Conservation (phyloP, 1,139 yeast genomes). For the Scheffersomyces stambukii region DNA sequence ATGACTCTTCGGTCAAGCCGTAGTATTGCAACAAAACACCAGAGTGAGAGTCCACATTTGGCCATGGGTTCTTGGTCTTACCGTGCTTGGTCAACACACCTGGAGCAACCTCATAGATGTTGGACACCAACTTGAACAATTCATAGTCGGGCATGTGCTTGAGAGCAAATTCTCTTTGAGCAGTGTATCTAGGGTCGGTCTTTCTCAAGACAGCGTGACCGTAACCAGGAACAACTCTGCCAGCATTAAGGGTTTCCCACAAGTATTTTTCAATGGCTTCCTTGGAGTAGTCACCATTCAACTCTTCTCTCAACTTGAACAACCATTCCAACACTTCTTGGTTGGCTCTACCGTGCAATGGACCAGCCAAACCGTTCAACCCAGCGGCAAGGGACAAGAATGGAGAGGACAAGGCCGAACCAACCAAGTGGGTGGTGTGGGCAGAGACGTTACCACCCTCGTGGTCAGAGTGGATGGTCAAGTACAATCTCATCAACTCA, state of each 20-base stretch:
- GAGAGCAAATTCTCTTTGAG: constrained; percentile 94
- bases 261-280: constrained; percentile 80
- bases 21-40: constrained; percentile 97
- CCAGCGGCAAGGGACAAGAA: constrained; percentile 92
- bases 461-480: constrained; percentile 95
- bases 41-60: constrained; percentile 96
- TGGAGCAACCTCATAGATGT: constrained; percentile 94
- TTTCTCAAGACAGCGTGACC: constrained; percentile 96
- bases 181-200: constrained; percentile 97
- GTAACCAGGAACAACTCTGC: constrained; percentile 97
- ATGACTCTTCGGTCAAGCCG: constrained; percentile 91
- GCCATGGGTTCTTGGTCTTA: constrained; percentile 98
- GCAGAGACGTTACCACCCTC: constrained; percentile 99
- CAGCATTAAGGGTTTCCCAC: constrained; percentile 87
- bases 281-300: constrained; percentile 68
- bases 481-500: constrained; percentile 88
- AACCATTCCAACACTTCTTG: constrained; percentile 97
- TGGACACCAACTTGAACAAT: constrained; percentile 82
- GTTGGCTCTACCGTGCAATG: constrained; percentile 96
- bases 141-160: constrained; percentile 97
- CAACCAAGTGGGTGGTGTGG: constrained; percentile 95
- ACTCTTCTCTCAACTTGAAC: constrained; percentile 71
- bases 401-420: constrained; percentile 93
- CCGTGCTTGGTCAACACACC: constrained; percentile 93
- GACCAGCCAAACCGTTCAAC: constrained; percentile 96